Base-by-base conservation (phyloP, 2,329 filamentous ascomycete species). In the Trichoderma harzianum region DNA sequence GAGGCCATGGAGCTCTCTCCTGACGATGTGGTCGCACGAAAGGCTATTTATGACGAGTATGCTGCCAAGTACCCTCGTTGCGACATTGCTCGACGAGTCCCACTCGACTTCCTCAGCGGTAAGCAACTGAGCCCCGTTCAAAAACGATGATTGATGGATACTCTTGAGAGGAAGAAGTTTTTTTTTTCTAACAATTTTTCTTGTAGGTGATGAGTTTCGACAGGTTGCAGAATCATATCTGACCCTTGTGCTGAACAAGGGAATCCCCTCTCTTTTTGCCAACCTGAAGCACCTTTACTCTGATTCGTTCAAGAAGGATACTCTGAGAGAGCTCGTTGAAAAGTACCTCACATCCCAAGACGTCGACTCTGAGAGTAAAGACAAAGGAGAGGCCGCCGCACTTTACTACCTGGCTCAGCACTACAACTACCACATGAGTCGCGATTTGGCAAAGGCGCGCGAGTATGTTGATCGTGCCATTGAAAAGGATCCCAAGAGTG, bases 371-470 rank as follows among this genome's bases (percentile, higher is more conserved):
- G 79, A 82, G 67, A 82, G 81, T 69, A 82, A 81, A 75, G 82
- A 83, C 71, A 88, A 87, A 77, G 95, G 95, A 79, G 87, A 92
- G 77, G 89, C 93, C 16, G 93, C 95, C 2, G 93, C 93, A 16
- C 88, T 95, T 64, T 98, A 97, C 82, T 99, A 97, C 84, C 89
- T 99, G 69, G 95, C 95, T 10, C 96, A 98, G 79, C 97, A 99
- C 83, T 97, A 98, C 86, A 96, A 97, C 84, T 98, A 97, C 81
- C 87, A 92, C 80, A 85, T 93, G 72, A 97, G 93, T 79, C 93
- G 95, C 55, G 90, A 98, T 80, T 87, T 98, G 28, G 77, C 87
- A 72, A 96, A 94, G 82, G 95, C 97, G 3, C 88, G 91, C 81
- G 88, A 93, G 73, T 95, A 92, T 79, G 92, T 97, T 73, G 92